Evolutionary conservation across 2,329 filamentous ascomycete species (phyloP), one percentile per base, ranked within the genome.

Genomic region (Karstenula rhodostoma): DNA sequence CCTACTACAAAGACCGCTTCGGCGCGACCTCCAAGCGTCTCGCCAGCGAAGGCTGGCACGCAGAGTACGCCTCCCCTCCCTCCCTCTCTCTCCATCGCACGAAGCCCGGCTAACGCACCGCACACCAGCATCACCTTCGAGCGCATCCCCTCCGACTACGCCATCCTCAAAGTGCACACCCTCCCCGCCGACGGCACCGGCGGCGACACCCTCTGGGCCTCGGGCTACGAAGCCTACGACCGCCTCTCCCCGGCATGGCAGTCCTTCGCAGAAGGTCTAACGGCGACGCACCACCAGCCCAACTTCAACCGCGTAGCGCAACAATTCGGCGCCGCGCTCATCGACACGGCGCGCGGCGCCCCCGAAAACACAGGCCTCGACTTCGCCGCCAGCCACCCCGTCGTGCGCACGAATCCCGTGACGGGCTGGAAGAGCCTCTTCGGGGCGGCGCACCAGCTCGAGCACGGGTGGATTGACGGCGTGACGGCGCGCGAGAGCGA

Each of bases 361-460:
- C 66, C 69, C 3, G 46, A 63, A 33, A 74, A 74, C 43, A 44
- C 63, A 0, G 69, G 69, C n/a, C 62, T 56, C 29, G 60, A 62
- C 1, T 51, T 74, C 44, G 59, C 47, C 2, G 61, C 71, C 3
- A 58, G 62, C 1, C 85, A 87, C 64, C 85, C 84, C 0, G 79
- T 86, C 2, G 75, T 87, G 2, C 79, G 85, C 10, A 87, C 85
- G 1, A 86, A 87, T 61, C 85, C 85, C 0, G 84, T 87, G 0
- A 87, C 84, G 0, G 84, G 84, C 0, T 86, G 84, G 84, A 85
- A 85, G 75, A 81, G 78, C 61, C 72, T 85, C 4, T 85, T 74
- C 52, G 71, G 71, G 51, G 73, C 74, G 1, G 62, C 78, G 6
- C 77, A 78, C 0, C 60, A 64, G 7, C 74, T 72, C 59, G 60